Evolutionary conservation across 73 alveolate species (phyloP).

Genomic region (Paramecium caudatum): DNA sequence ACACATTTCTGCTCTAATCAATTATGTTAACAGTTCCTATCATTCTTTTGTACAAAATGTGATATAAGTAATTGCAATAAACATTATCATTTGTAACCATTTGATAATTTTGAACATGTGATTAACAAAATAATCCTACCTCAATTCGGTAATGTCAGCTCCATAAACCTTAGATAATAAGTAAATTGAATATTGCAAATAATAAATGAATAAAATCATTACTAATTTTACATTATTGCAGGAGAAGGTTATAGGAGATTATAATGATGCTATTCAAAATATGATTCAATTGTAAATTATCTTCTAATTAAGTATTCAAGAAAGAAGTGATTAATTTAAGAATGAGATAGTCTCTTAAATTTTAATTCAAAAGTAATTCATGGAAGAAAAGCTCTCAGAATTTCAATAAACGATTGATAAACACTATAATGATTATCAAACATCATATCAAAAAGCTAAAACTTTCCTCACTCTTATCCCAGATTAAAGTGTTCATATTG

Average conservation of each 20-base stretch:
- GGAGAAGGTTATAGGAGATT: neutral
- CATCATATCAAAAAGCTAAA: neutral
- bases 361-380: neutral
- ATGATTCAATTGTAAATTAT: neutral
- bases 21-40: neutral
- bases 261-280: neutral
- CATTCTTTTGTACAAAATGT: conserved; percentile 21
- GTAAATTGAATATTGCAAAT: conserved; percentile 11
- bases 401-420: neutral
- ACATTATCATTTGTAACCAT: conserved; percentile 15
- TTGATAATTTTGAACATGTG: neutral
- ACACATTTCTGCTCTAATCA: conserved; percentile 43
- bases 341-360: neutral
- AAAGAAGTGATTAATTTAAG: conserved; percentile 28
- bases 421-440: neutral
- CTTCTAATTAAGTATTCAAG: neutral
- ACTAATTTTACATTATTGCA: neutral
- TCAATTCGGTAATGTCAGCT: neutral
- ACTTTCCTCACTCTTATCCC: neutral
- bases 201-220: conserved; percentile 20
- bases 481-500: neutral
- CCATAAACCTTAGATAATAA: neutral
- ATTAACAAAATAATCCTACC: neutral
- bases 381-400: neutral
- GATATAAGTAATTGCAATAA: conserved; percentile 15